These are phyloP conservation scores for Lupinus albus DNA, from an alignment of 306 rosid species.

Conservation along the genomic window DNA sequence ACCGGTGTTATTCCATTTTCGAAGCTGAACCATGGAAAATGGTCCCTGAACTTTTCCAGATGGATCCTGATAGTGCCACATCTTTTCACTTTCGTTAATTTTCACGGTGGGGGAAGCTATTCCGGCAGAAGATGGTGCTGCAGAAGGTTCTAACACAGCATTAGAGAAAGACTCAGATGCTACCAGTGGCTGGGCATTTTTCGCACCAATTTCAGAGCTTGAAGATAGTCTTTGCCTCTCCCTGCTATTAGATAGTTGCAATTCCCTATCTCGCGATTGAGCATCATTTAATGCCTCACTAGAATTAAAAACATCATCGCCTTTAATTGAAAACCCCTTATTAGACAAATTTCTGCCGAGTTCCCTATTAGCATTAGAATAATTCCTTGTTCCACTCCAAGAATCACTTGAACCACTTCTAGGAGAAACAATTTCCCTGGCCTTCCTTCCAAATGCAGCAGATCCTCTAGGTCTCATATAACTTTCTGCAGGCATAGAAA, in stretches of 20 bases:
- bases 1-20: constrained; percentile 94
- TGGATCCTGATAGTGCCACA: constrained; percentile 91
- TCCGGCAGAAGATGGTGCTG: constrained; percentile 48
- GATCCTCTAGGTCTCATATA: constrained; percentile 68
- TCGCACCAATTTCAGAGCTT: constrained; percentile 56
- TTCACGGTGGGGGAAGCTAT: constrained; percentile 50
- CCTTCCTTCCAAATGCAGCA: constrained; percentile 75
- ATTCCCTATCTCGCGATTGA: constrained; percentile 73
- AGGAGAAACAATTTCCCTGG: constrained; percentile 80
- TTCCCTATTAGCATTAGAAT: constrained; percentile 62
- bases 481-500: constrained; percentile 64
- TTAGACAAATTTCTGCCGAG: constrained; percentile 64
- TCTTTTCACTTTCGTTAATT: constrained; percentile 79
- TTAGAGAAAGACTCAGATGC: constrained; percentile 49
- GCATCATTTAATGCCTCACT: constrained; percentile 60
- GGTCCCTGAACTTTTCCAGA: constrained; percentile 99
- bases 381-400: constrained; percentile 76
- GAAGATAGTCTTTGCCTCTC: constrained; percentile 60
- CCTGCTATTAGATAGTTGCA: constrained; percentile 63
- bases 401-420: constrained; percentile 67
- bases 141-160: constrained; percentile 49
- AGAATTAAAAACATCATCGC: constrained; percentile 58
- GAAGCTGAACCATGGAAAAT: constrained; percentile 84
- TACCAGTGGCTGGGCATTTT: constrained; percentile 49
- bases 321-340: constrained; percentile 70